phyloP scores from a whole-genome alignment of 1,284 basidiomycete genomes.

The Apiotrichum veenhuisii region DNA sequence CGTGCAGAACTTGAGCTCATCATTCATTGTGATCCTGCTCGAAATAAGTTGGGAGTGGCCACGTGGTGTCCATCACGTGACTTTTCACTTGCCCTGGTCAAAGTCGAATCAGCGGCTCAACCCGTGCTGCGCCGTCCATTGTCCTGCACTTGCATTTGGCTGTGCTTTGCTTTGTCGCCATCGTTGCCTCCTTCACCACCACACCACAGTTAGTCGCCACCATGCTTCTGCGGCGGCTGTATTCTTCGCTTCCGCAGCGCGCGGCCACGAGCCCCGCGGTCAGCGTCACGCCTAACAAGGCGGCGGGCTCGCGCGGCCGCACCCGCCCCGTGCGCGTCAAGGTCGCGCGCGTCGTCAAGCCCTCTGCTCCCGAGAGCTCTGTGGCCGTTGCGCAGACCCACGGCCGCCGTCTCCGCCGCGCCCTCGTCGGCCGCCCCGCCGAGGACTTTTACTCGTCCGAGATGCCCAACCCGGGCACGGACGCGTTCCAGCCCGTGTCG shows the following conservation, averaged over 20 bases:
- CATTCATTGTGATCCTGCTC: no score
- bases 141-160: neutral
- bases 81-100: neutral
- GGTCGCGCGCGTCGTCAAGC: constrained; percentile 4
- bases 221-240: constrained; percentile 37
- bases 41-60: no score
- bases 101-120: constrained; percentile 1
- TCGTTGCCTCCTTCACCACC: neutral
- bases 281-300: constrained; percentile 3
- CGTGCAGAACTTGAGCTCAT: no score
- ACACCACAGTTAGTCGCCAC: constrained; percentile 7
- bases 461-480: constrained; percentile 1
- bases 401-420: constrained; percentile 20
- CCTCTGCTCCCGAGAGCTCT: constrained; percentile 2
- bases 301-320: constrained; percentile 13
- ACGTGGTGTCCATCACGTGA: no score
- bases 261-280: neutral
- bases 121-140: neutral
- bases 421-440: constrained; percentile 7
- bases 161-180: constrained; percentile 1
- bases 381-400: constrained; percentile 2
- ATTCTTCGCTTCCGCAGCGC: constrained; percentile 28
- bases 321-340: constrained; percentile 17
- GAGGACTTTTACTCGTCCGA: constrained; percentile 14
- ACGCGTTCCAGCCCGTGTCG: constrained; percentile 9